These are phyloP conservation scores for Thalassia testudinum DNA, from an alignment of 116 monocot genomes.

Conservation along the genomic window DNA sequence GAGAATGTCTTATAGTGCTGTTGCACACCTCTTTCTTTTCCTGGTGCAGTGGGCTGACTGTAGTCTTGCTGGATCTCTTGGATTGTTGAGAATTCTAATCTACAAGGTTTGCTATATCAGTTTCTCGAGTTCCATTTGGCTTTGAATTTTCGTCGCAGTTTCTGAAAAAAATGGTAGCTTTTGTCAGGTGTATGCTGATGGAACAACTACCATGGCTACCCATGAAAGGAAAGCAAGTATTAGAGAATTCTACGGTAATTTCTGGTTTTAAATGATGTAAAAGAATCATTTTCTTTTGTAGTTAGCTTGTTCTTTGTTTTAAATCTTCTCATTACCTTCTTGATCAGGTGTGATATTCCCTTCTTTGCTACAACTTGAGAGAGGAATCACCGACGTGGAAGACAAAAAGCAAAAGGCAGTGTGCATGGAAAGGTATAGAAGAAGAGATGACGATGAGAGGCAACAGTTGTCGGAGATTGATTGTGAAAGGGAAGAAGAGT, in stretches of 20 bases:
- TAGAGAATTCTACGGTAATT: constrained; percentile 70
- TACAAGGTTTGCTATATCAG: constrained; percentile 33
- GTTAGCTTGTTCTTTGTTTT: too few relatives aligned
- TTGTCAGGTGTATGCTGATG: constrained; percentile 78
- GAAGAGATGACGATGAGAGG: constrained; percentile 49
- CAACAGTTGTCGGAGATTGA: constrained; percentile 43
- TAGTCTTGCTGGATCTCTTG: constrained; percentile 71
- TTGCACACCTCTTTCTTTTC: constrained; percentile 64
- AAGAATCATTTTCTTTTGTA: not conserved
- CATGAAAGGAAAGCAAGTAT: constrained; percentile 85
- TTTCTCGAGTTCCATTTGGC: too few relatives aligned
- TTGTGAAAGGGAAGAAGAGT: constrained; percentile 75
- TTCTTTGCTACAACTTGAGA: constrained; percentile 68
- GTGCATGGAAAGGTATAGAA: constrained; percentile 60
- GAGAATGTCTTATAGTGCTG: constrained; percentile 76
- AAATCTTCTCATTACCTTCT: not conserved
- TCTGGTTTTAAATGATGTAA: not conserved
- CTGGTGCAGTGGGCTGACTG: constrained; percentile 79
- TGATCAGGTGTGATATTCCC: constrained; percentile 68
- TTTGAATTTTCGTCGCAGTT: too few relatives aligned
- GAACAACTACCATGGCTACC: constrained; percentile 76
- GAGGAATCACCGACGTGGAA: constrained; percentile 69
- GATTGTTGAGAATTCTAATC: constrained; percentile 64
- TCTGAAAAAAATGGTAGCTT: too few relatives aligned
- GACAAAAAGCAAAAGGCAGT: constrained; percentile 67